Evolutionary conservation across 768 basidiomycete genomes (phyloP), one percentile per base, ranked within the genome.

Genomic region (Cystofilobasidium bisporidii): DNA sequence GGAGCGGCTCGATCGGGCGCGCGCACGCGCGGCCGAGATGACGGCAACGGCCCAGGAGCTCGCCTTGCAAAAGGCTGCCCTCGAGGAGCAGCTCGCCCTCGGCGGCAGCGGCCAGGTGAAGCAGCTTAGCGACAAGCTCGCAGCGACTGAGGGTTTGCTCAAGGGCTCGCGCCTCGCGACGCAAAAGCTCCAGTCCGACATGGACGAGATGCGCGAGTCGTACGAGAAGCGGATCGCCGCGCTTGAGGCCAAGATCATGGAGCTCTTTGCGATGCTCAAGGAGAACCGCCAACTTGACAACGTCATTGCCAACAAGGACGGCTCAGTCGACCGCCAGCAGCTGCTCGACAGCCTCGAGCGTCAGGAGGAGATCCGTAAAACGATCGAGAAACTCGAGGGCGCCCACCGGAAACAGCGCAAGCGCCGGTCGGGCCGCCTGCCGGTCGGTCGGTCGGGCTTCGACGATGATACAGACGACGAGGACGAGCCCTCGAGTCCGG

Each of bases 231-330:
- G 85, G 72, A 90, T 97, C 65, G 81, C 84, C 4, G 89, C 94
- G 75, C 84, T 94, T 18, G 91, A 96, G 74, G 83, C 86, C 17
- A 89, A 96, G 79, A 93, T 94, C 69, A 84, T 88, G 82, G 92
- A 96, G 75, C 78, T 97, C 22, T 98, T 93, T 80, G 82, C 87
- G 72, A 94, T 96, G 91, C 80, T 98, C 63, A 88, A 85, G 75
- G 89, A 94, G 73, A 83, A 87, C 41, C 72, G 74, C 28, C 85
- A 87, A 18, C 83, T 90, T 43, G 87, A 89, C 65, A 83, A 82
- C 69, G 84, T 92, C 68, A 78, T 61, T 15, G 40, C 88, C 24
- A 77, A 79, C 26, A 82, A 82, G 50, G 76, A 79, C 28, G 82
- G 80, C 11, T 76, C 81, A 11, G 84, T 91, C 84, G 87, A 93